These are phyloP conservation scores for Colletotrichum spaethianum DNA, from an alignment of 2,329 filamentous ascomycete species.

Conservation along the genomic window DNA sequence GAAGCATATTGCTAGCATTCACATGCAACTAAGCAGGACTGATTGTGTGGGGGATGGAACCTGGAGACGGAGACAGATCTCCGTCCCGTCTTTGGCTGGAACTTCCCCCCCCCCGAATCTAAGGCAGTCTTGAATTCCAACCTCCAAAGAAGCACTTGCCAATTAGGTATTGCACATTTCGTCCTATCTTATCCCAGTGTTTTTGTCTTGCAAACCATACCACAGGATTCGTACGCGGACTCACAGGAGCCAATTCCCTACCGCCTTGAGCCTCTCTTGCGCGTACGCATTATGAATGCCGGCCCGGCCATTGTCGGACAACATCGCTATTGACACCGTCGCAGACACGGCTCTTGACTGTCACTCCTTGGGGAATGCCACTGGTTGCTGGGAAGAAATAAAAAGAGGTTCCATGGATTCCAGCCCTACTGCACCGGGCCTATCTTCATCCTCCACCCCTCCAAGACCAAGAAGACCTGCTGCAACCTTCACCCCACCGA, in stretches of 20 bases:
- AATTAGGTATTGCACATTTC: slow-evolving; percentile 19
- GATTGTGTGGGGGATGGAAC: background rate
- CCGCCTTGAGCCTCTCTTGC: background rate
- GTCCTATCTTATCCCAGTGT: slow-evolving; percentile 29
- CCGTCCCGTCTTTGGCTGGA: slow-evolving; percentile 15
- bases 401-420: slow-evolving; percentile 66
- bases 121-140: slow-evolving; percentile 3
- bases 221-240: background rate
- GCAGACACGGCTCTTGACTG: background rate
- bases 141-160: background rate
- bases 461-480: slow-evolving; percentile 61
- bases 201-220: slow-evolving; percentile 12
- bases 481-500: slow-evolving; percentile 74
- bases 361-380: slow-evolving; percentile 4
- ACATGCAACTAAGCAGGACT: slow-evolving; percentile 7
- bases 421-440: slow-evolving; percentile 52
- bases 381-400: slow-evolving; percentile 13
- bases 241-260: background rate
- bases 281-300: slow-evolving; percentile 25
- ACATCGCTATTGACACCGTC: slow-evolving; percentile 22
- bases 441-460: slow-evolving; percentile 60
- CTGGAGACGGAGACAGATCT: slow-evolving; percentile 16
- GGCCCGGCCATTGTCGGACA: slow-evolving; percentile 22
- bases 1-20: background rate
- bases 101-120: background rate